phyloP scores from a whole-genome alignment of 2,329 filamentous ascomycete species.

The Sarocladiaceae sp. region DNA sequence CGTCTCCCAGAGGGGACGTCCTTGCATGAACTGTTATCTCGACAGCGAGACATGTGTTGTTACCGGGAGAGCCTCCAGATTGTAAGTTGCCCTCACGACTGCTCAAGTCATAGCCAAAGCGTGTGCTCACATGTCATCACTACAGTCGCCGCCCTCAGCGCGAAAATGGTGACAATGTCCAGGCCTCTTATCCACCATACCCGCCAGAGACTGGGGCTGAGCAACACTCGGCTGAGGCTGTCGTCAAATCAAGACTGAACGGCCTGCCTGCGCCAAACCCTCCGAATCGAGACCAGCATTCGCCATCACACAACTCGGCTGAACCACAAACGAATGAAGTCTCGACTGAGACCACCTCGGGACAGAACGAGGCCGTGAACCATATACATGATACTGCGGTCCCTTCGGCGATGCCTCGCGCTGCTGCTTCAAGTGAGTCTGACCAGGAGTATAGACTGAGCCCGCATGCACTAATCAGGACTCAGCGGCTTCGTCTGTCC shows the following conservation, averaged over 20 bases:
- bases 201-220: constrained; percentile 20
- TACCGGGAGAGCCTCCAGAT: constrained; percentile 33
- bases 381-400: neutral
- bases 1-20: constrained; percentile 42
- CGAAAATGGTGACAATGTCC: constrained; percentile 21
- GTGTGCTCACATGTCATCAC: neutral
- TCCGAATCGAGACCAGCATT: neutral
- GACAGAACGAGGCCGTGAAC: neutral
- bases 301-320: neutral
- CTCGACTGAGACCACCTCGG: neutral
- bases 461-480: neutral
- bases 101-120: neutral
- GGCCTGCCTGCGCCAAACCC: constrained; percentile 10
- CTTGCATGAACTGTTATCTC: constrained; percentile 49
- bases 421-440: neutral
- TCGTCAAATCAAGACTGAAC: constrained; percentile 23
- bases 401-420: neutral
- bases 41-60: constrained; percentile 42
- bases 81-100: constrained; percentile 24
- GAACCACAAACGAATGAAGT: neutral
- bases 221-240: constrained; percentile 21
- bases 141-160: constrained; percentile 24
- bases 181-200: constrained; percentile 25
- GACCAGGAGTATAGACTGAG: too few species aligned
- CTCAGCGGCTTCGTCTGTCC: neutral